Base-by-base conservation (phyloP, 305 asterid genomes). In the Ajuga reptans region DNA sequence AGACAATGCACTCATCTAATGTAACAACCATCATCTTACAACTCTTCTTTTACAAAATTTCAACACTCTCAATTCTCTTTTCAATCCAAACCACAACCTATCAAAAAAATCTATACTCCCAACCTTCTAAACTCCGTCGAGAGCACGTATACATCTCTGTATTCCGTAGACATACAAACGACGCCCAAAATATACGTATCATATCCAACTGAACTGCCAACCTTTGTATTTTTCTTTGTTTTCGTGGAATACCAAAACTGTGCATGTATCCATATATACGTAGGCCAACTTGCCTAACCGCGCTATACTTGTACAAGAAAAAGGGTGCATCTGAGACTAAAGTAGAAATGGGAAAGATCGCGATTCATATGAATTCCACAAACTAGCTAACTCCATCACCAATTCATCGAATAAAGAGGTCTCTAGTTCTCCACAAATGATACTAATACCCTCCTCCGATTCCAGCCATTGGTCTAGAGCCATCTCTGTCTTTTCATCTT, bases 381-480 rank as follows among this genome's bases (percentile, higher is more conserved):
- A 52, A 49, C 78, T 31, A 78, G 66, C 76, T n/a, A 85, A 74
- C 82, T 88, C 97, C 74, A 67, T 62, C n/a, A 64, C 84, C 71
- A 88, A 65, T 47, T 88, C 96, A 64, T 82, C 88, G 29, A 87
- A 84, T 77, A 90, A 74, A 66, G 57, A 56, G 6, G 74, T 41
- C 77, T 78, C 95, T 63, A 90, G 69, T 55, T 90, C 97, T 74
- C 49, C 72, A 75, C 92, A 84, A 24, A 90, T 72, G 27, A 77
- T 77, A 72, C 77, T 60, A 60, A 80, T 62, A 64, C 87, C 97
- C 66, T 79, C 89, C 56, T 82, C 86, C 31, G 72, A 36, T 50
- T 77, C 83, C 56, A 69, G 37, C 97, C 95, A 88, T 71, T 79
- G 69, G 29, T 69, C 84, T 51, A 83, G 64, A 49, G 74, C 84